A percentile compares a stretch with the other conserved stretches of the same genome.
Evolutionary conservation across 257 asterid species (phyloP).

Genomic region (Solanum rostratum): DNA sequence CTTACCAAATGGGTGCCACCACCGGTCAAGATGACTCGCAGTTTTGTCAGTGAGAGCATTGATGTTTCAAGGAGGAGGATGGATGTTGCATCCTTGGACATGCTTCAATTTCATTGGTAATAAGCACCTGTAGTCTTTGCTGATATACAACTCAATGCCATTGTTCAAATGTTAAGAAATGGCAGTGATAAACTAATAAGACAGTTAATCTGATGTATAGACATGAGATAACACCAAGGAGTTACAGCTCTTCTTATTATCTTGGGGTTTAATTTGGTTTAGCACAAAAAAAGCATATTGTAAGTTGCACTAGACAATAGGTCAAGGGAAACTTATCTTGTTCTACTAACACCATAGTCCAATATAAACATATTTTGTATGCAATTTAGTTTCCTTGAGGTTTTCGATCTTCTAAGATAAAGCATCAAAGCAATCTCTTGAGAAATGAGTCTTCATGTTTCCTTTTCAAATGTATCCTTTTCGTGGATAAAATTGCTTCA

Average conservation of each 20-base stretch:
- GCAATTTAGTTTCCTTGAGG: neutral
- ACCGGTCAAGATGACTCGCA: constrained; percentile 91
- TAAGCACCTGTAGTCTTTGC: neutral
- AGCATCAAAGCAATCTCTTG: neutral
- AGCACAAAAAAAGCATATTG: neutral
- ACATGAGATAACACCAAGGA: neutral
- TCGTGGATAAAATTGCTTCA: neutral
- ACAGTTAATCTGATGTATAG: neutral
- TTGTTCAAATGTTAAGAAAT: neutral
- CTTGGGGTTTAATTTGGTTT: neutral
- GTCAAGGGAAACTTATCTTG: neutral
- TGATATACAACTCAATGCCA: neutral
- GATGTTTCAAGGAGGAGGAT: constrained; percentile 76
- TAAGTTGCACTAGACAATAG: neutral
- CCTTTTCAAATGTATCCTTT: neutral
- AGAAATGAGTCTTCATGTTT: neutral
- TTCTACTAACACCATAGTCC: neutral
- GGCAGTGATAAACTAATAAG: neutral
- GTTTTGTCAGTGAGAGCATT: constrained; percentile 68
- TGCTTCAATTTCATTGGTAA: constrained; percentile 99
- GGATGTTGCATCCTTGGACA: constrained; percentile 86
- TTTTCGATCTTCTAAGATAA: neutral
- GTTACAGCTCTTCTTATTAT: neutral
- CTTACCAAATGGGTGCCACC: constrained; percentile 99
- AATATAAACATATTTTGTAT: neutral